Conservation (phyloP, 1,284 basidiomycete genomes). For the Ceratobasidium papillatum region DNA sequence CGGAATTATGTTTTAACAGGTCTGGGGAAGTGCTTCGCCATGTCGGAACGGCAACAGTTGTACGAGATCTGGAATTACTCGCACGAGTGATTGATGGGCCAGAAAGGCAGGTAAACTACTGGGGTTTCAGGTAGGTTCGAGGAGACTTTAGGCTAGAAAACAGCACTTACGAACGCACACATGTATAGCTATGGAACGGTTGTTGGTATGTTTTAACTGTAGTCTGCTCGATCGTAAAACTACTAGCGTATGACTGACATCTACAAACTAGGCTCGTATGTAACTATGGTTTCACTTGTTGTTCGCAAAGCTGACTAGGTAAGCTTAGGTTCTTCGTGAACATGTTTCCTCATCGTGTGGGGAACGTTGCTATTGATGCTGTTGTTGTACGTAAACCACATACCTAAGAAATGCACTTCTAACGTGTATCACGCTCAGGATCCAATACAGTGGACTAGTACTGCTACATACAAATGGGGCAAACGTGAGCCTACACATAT, state of each 20-base stretch:
- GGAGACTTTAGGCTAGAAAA: too few relatives aligned
- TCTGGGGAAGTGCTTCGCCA: constrained; percentile 47
- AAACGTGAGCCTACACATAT: constrained; percentile 42
- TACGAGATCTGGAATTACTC: constrained; percentile 48
- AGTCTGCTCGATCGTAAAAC: too few relatives aligned
- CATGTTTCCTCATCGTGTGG: constrained; percentile 49
- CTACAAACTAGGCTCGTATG: constrained; percentile 2
- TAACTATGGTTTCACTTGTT: background rate
- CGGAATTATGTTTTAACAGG: constrained; percentile 46
- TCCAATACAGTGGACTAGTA: constrained; percentile 47
- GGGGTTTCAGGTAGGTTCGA: constrained; percentile 45
- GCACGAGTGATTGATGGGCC: constrained; percentile 46
- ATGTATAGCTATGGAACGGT: constrained; percentile 46
- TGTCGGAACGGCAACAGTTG: constrained; percentile 49
- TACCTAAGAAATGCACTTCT: background rate
- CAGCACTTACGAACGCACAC: background rate
- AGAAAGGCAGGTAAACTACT: constrained; percentile 46
- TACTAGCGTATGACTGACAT: too few relatives aligned
- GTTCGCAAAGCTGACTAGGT: background rate
- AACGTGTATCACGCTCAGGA: constrained; percentile 41
- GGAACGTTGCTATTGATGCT: constrained; percentile 48
- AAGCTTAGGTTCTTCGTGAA: constrained; percentile 33
- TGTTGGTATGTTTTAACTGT: constrained; percentile 33
- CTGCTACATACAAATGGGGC: constrained; percentile 43
- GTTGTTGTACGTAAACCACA: constrained; percentile 46